Percentiles rank a stretch among this genome's conserved stretches.
Evolutionary conservation across 345 rosid species (phyloP).

Genomic region (Eucalyptus tenuipes): DNA sequence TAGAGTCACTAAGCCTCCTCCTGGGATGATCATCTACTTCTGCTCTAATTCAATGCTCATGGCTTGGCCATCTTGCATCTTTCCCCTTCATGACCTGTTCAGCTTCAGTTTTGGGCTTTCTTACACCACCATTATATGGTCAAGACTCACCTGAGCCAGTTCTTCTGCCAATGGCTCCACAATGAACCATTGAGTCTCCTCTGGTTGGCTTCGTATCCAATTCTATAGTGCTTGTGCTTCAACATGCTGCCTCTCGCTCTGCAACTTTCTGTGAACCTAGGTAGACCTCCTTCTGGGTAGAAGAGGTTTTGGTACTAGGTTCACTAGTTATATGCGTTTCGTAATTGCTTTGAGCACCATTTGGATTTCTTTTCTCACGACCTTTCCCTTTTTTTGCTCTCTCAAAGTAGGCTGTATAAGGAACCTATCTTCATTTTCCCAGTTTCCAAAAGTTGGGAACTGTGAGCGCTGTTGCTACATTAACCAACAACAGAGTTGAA

Average conservation of each 20-base stretch:
- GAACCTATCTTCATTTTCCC: slow-evolving; percentile 8
- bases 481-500: neutral
- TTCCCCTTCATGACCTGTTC: neutral
- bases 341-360: neutral
- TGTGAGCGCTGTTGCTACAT: slow-evolving; percentile 1
- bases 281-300: neutral
- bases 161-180: neutral
- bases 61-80: neutral
- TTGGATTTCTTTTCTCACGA: neutral
- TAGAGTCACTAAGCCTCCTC: neutral
- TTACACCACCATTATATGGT: neutral
- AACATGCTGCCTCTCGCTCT: neutral
- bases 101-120: neutral
- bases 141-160: neutral
- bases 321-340: neutral
- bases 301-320: neutral
- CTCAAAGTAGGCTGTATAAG: slow-evolving; percentile 15
- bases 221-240: neutral
- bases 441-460: slow-evolving; percentile 19
- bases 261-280: neutral
- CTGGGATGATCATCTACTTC: neutral
- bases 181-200: neutral
- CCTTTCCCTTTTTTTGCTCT: neutral
- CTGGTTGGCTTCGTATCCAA: neutral
- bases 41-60: neutral